phyloP scores from a whole-genome alignment of 345 rosid species.

The Diplotaxis tenuifolia region DNA sequence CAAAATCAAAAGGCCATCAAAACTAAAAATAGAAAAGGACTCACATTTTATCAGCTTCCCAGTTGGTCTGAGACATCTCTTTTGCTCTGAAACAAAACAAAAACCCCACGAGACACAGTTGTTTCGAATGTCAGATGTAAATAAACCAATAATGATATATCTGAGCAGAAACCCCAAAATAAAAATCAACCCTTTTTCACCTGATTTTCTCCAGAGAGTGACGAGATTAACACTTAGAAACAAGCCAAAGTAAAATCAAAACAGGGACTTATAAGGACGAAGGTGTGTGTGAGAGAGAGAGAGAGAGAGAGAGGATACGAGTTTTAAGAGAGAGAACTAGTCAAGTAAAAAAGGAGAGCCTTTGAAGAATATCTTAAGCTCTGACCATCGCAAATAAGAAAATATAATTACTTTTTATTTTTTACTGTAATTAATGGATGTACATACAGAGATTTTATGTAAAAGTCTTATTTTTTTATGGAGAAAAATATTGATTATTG shows the following conservation, averaged over 20 bases:
- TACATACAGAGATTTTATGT: neutral
- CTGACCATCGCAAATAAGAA: conserved; percentile 32
- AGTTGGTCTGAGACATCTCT: conserved; percentile 89
- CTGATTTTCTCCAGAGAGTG: conserved; percentile 19
- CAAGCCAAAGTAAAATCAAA: conserved; percentile 1
- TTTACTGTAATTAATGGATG: conserved; percentile 2
- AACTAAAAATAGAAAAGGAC: conserved; percentile 9
- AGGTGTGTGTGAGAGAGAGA: neutral
- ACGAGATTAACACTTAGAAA: conserved; percentile 30
- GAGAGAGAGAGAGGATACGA: neutral
- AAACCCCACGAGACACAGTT: conserved; percentile 39
- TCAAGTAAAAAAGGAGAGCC: conserved; percentile 20
- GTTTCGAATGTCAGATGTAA: conserved; percentile 41
- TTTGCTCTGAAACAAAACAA: conserved; percentile 21
- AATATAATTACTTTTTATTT: neutral
- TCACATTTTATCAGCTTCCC: conserved; percentile 99
- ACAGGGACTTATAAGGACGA: neutral
- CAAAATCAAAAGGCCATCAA: neutral
- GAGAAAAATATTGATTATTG: neutral
- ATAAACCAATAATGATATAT: neutral
- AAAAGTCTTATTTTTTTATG: neutral
- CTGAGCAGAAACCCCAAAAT: conserved; percentile 22
- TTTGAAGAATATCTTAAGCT: conserved; percentile 29
- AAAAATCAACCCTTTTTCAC: conserved; percentile 20
- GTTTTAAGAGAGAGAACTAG: conserved; percentile 30